Base-by-base conservation (phyloP, 2,329 filamentous ascomycete species). In the Teratosphaeria pseudoeucalypti region DNA sequence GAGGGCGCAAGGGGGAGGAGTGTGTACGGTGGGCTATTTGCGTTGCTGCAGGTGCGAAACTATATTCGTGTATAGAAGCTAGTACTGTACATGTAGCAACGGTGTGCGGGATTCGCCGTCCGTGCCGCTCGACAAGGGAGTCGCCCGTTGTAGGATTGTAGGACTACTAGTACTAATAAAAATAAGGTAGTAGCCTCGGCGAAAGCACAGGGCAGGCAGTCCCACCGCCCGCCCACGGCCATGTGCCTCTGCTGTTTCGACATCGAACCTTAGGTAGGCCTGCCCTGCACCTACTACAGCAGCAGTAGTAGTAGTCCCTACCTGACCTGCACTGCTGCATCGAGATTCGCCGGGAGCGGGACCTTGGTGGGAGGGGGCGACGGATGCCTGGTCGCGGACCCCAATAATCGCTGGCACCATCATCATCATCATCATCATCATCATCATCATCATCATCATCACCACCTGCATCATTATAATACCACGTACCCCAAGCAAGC, bases 401-500 rank as follows among this genome's bases (percentile, higher is more conserved):
- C 43, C 43, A 49, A 49, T 49, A 23, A 49, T 49, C 23, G 23
- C 23, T 23, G 23, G 23, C 23, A 23, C 23, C 23, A 23, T 23
- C 23, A 23, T 23, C 23, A 23, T 23, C 23, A 23, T 23, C 23
- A 23, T 2, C 23, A 23, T 2, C 23, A 23, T 2, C 23, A 2
- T 1, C 23, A 23, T 23, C 23, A 23, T 23, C 23, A 23, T 23
- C n/a, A n/a, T n/a, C n/a, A n/a, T n/a, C n/a, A n/a, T n/a, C n/a
- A n/a, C n/a, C n/a, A n/a, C n/a, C n/a, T n/a, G n/a, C 23, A 59
- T 57, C 56, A 59, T 55, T 56, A 29, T 29, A 29, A 32, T 32
- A 5, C 29, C 29, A 32, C 29, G 7, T 32, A 5, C 29, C 29
- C 4, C 29, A 32, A 32, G 29, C 58, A 54, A 55, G 57, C 23